Evolutionary conservation across 1,139 yeast species (phyloP).

Genomic region (Yamadazyma spencermartinsiae): DNA sequence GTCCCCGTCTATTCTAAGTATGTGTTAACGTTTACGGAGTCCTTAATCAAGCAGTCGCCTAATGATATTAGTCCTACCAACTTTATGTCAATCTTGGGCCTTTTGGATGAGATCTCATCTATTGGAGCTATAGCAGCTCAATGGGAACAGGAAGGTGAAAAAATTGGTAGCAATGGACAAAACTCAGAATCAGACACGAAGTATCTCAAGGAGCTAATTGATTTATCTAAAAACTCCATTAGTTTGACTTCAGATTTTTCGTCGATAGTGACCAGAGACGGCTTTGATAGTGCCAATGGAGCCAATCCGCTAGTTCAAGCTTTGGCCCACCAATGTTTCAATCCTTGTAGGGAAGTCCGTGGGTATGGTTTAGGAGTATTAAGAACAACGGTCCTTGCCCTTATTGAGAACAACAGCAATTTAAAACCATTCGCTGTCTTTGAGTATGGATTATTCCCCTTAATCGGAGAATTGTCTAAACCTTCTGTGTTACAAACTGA

Average conservation of each 20-base stretch:
- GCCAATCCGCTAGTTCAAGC: conserved; percentile 72
- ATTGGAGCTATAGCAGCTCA: conserved; percentile 81
- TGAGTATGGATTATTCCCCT: conserved; percentile 73
- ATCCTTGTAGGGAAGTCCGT: conserved; percentile 80
- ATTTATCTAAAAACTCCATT: conserved; percentile 62
- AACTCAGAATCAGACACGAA: conserved; percentile 36
- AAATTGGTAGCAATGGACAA: conserved; percentile 14
- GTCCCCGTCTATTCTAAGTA: conserved; percentile 50
- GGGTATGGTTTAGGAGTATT: conserved; percentile 60
- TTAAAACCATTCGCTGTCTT: conserved; percentile 58
- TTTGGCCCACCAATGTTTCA: conserved; percentile 83
- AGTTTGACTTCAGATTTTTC: conserved; percentile 55
- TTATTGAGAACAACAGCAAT: conserved; percentile 24
- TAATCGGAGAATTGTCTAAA: conserved; percentile 64
- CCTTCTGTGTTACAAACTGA: conserved; percentile 70
- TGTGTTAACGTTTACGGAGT: conserved; percentile 52
- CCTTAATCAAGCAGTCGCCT: conserved; percentile 39
- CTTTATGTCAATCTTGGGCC: conserved; percentile 64
- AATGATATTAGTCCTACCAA: conserved; percentile 46
- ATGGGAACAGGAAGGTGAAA: conserved; percentile 63
- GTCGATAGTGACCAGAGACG: conserved; percentile 23
- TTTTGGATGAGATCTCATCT: conserved; percentile 79
- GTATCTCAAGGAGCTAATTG: conserved; percentile 50
- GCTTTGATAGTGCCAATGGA: conserved; percentile 25
- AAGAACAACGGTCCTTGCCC: conserved; percentile 42